Evolutionary conservation across 2,329 filamentous ascomycete species (phyloP), one percentile per base, ranked within the genome.

Genomic region (Fusarium sp.): DNA sequence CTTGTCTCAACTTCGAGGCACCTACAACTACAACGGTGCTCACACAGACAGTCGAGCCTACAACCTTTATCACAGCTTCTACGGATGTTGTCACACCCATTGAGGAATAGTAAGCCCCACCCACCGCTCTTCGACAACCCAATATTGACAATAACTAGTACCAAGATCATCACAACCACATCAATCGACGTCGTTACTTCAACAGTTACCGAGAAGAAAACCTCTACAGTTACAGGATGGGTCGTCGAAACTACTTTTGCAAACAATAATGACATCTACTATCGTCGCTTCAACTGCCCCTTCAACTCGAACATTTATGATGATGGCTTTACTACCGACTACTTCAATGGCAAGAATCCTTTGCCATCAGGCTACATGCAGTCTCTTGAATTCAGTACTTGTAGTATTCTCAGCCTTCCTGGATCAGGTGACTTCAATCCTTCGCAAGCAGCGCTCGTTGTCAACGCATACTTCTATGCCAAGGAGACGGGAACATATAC

Each of bases 391-490:
- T 55, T 55, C 3, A 6, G 11, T 15, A n/a, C 41, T 6, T 47
- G 41, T 8, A 9, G 1, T n/a, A 8, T 8, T 7, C 20, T 46
- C 30, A n/a, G 9, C 2, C 23, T 46, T 3, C 4, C 8, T 10
- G n/a, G 10, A 11, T 28, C 16, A 10, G 38, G 13, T 2, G 18
- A 20, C 1, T 54, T 54, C 38, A 20, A 45, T 4, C 6, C 16
- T 2, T 36, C 41, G 0, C 41, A 49, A n/a, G n/a, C 41, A 23
- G 41, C 52, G 0, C 41, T 55, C 1, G n/a, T 55, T 1, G 26
- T 23, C 33, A 49, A 49, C 6, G 52, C 41, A 6, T 49, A 55
- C 4, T 55, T 55, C 12, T 23, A 49, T 11, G 52, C 42, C 6
- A 56, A 49, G 10, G 33, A 56, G 10, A 49, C 52, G 20, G 52